Evolutionary conservation across 2,329 filamentous ascomycete species (phyloP).

Genomic region (Epichloe aotearoae): DNA sequence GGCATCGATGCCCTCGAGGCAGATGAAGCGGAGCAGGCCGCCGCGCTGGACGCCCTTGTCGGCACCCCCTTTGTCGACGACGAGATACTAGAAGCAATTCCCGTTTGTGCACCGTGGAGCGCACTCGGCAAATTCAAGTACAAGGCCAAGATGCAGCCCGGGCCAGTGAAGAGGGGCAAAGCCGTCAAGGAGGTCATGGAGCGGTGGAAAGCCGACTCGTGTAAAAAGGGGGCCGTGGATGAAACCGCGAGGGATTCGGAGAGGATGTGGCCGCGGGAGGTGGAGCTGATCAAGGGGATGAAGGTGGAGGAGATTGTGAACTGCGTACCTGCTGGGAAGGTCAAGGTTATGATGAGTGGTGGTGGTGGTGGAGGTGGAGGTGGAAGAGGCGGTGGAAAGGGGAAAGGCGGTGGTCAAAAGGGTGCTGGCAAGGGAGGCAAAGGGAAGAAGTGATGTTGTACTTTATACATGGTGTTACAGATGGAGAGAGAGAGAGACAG

Average conservation of each 20-base stretch:
- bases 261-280: conserved; percentile 71
- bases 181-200: conserved; percentile 83
- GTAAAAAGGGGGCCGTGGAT: conserved; percentile 45
- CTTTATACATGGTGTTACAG: not conserved
- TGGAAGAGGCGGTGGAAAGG: conserved; percentile 16
- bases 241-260: conserved; percentile 50
- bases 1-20: conserved; percentile 47
- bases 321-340: conserved; percentile 64
- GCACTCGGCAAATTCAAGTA: conserved; percentile 67
- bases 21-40: conserved; percentile 39
- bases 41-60: conserved; percentile 56
- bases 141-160: conserved; percentile 89
- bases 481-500: too few species aligned
- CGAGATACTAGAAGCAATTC: conserved; percentile 58
- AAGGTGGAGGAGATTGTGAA: conserved; percentile 76
- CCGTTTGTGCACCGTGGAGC: conserved; percentile 51
- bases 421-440: conserved; percentile 26
- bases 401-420: conserved; percentile 19
- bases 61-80: conserved; percentile 70
- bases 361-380: conserved; percentile 23
- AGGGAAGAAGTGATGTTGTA: not conserved
- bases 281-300: conserved; percentile 69
- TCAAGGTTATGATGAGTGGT: conserved; percentile 63
- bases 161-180: conserved; percentile 83
- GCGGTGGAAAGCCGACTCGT: conserved; percentile 57